Evolutionary conservation across 2,329 filamentous ascomycete genomes (phyloP), one percentile per base, ranked within the genome.

Genomic region (Graphiopsis chlorocephala): DNA sequence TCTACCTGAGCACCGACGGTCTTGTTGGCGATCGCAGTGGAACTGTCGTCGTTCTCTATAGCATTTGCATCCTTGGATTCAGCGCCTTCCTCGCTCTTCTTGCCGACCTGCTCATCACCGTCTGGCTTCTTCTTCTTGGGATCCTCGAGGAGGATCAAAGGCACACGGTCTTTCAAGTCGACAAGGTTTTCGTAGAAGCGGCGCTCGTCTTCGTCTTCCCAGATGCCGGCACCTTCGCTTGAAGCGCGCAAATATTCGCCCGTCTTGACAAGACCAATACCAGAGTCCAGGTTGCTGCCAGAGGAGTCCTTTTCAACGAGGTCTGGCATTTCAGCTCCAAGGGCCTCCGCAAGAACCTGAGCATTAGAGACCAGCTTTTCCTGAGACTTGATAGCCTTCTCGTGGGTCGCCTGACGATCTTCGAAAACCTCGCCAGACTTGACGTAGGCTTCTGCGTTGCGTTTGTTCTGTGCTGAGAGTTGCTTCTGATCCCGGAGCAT

Each of bases 381-480:
- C 74, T 98, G 92, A 0, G 90, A 85, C 78, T 98, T 99, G 64
- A 93, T 83, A 71, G 95, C 90, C 77, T 93, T 97, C 76, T 99
- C 96, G 70, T 96, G 97, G 74, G 93, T 98, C 62, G 93, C 87
- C 76, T 99, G 95, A 59, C 95, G 90, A 74, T 99, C 95, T 76
- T 99, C 95, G 69, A 99, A 98, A 5, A 99, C 94, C 75, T 99
- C 95, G 2, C 95, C 95, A 42, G 95, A 98, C 74, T 97, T 97
- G 72, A 99, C 94, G 72, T 99, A 99, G 6, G 94, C 95, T 78
- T 99, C 95, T 0, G 95, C 94, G 78, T 99, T 99, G 71, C 94
- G 93, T 68, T 93, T 91, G 62, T 91, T 92, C 79, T 99, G 95
- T 28, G 86, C 88, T 61, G 88, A 86, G 47, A 99, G 89, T 47